phyloP scores from a whole-genome alignment of 495 filamentous ascomycete species.

The Aspergillus avenaceus region DNA sequence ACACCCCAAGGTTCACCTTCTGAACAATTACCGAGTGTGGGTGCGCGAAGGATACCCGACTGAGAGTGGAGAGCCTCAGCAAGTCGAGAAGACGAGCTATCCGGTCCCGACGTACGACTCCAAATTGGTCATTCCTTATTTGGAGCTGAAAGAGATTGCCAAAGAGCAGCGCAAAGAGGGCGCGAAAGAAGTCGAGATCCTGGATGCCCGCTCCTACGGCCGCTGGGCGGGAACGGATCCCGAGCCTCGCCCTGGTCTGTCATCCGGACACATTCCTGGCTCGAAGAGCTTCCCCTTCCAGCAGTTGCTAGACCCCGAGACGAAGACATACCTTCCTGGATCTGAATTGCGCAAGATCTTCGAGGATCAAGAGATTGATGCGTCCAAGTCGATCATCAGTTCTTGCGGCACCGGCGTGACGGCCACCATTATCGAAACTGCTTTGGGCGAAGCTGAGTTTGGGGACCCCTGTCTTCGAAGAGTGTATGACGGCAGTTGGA shows the following conservation, averaged over 20 bases:
- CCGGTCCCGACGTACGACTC: conserved; percentile 49
- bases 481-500: conserved; percentile 97
- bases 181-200: conserved; percentile 73
- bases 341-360: conserved; percentile 74
- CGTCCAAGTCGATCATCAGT: conserved; percentile 78
- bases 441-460: conserved; percentile 72
- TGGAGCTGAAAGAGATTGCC: conserved; percentile 73
- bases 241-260: conserved; percentile 81
- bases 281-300: conserved; percentile 79
- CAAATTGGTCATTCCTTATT: conserved; percentile 63
- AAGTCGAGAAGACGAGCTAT: conserved; percentile 52
- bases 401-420: conserved; percentile 94
- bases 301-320: conserved; percentile 74
- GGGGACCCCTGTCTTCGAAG: conserved; percentile 62
- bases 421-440: conserved; percentile 87
- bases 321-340: conserved; percentile 71
- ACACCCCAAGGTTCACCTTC: conserved; percentile 80
- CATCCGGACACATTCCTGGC: conserved; percentile 88
- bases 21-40: conserved; percentile 95
- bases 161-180: conserved; percentile 74
- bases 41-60: conserved; percentile 73
- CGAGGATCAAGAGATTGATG: conserved; percentile 69
- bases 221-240: conserved; percentile 80
- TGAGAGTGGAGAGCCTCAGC: conserved; percentile 70
- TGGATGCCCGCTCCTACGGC: conserved; percentile 80